These are phyloP conservation scores for Zea luxurians DNA, from an alignment of 176 grass and related monocot genomes.

Conservation along the genomic window DNA sequence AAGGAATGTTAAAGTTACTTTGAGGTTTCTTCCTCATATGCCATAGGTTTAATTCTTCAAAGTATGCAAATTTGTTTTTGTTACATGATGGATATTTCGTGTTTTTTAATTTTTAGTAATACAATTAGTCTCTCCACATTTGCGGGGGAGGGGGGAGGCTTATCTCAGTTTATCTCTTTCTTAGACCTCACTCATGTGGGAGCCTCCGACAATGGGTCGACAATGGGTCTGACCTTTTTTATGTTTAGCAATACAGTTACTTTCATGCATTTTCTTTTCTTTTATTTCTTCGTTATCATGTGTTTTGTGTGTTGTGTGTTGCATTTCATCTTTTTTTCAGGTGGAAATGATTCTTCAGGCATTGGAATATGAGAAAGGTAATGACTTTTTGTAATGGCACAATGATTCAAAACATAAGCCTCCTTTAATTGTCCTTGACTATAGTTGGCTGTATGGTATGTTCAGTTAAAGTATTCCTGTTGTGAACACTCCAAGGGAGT, in stretches of 20 bases:
- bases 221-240: background rate
- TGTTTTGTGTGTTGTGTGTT: constrained; percentile 4
- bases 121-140: background rate
- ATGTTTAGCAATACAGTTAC: background rate
- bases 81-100: background rate
- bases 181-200: too few species aligned
- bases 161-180: too few species aligned
- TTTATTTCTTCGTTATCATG: constrained; percentile 8
- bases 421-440: constrained; percentile 6
- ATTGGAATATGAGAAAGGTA: constrained; percentile 97
- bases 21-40: background rate
- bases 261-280: background rate
- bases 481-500: background rate
- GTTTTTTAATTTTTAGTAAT: background rate
- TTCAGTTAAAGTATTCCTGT: background rate
- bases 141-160: too few species aligned
- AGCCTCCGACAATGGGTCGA: too few species aligned
- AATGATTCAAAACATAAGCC: constrained; percentile 21
- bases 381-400: constrained; percentile 1
- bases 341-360: constrained; percentile 99
- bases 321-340: constrained; percentile 47
- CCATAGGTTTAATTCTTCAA: background rate
- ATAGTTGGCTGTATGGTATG: background rate
- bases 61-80: background rate
- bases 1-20: background rate